Base-by-base conservation (phyloP, 2,329 filamentous ascomycete species). In the Cladosporium colombiae region DNA sequence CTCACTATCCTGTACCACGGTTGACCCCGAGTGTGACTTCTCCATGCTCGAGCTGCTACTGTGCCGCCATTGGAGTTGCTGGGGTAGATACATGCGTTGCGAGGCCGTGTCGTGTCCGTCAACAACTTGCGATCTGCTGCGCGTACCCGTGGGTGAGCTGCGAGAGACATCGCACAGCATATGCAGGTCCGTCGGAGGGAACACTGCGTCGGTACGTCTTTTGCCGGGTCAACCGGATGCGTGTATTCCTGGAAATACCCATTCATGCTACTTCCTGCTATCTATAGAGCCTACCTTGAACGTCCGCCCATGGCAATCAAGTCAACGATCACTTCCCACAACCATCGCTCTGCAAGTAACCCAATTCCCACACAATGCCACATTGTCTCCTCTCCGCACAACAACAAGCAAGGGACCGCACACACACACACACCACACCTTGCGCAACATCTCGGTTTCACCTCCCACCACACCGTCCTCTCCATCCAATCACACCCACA, bases 101-200 rank as follows among this genome's bases (percentile, higher is more conserved):
- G 2, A 46, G n/a, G 40, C 11, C 40, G 40, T 27, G 31, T 21
- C 57, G 40, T 27, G 31, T 33, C 57, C 60, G 27, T 37, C 60
- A 27, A 62, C 46, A 50, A 31, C 25, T 31, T 21, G 31, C 52
- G 52, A 55, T 55, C 52, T 55, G 61, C 35, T 53, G 61, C 61
- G 55, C 61, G 50, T 37, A 31, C 18, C 61, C 35, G 49, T 37
- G 49, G 31, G 35, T 53, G 49, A 53, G 61, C 49, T 55, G 61
- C 61, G 46, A 7, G 16, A 29, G 11, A 16, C 60, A 56, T 56
- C 50, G 61, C 49, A 63, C 61, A 56, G 37, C 61, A 63, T 63
- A 56, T 63, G 61, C 61, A 63, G 61, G 61, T 56, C 61, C 61
- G 21, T 56, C 61, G 61, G 61, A 23, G 50, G 61, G 29, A 18